Evolutionary conservation across 2,329 filamentous ascomycete genomes (phyloP), one percentile per base, ranked within the genome.

Genomic region (Aquanectria penicillioides): DNA sequence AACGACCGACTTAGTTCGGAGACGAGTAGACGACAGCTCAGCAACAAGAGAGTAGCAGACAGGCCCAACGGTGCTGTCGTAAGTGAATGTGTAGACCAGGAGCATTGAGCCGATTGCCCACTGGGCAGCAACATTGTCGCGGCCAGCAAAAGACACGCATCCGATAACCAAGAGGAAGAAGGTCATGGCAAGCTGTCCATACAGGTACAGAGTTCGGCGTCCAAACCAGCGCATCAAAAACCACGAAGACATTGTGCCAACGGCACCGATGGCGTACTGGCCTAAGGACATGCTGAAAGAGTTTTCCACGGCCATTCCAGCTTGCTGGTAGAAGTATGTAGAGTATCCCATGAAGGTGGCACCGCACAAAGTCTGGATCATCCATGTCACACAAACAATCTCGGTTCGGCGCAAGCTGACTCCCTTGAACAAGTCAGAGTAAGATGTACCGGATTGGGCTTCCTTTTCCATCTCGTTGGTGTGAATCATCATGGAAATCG

Each of bases 11-110:
- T 81, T 80, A 43, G 77, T 79, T 40, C 80, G 75, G 17, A 82
- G 74, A 33, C 80, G 79, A 4, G 79, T 81, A 0, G 78, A 80
- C 1, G 76, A 74, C 3, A 81, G 61, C 66, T 82, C 80, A 1
- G 80, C 86, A 5, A 97, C 93, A 28, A 97, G 83, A 0, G 92
- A 94, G 77, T 95, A 97, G 77, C 91, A 93, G 22, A 97, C 92
- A 31, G 62, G 76, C 0, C 76, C 76, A 22, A 78, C 73, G 5
- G 76, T 77, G 33, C 67, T 68, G 57, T 78, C 71, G 51, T 78
- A 78, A 44, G 78, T 74, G 25, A 81, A 77, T 17, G 78, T 80
- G 70, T 80, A 81, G 59, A 79, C 70, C 18, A 77, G 63, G 2
- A 77, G 73, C 52, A 86, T 71, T 3, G 78, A 75, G 3, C 81